Base-by-base conservation (phyloP, 2,329 filamentous ascomycete species). In the Exophiala spinifera region DNA sequence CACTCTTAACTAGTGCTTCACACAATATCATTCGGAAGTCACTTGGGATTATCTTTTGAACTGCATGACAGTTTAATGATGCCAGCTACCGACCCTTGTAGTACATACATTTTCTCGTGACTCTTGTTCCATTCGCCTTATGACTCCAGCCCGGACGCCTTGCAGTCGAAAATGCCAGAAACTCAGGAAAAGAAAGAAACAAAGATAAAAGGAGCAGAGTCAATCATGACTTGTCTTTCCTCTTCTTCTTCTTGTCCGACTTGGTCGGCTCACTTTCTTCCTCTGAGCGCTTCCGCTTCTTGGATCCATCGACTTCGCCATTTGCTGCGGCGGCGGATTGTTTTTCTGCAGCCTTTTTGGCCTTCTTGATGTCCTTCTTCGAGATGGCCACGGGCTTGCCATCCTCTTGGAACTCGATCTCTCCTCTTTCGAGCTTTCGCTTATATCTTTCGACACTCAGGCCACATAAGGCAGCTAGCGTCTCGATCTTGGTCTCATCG, bases 301-400 rank as follows among this genome's bases (percentile, higher is more conserved):
- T 89, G 21, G 28, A 47, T 11, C 57, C 81, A 65, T 79, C 79
- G 51, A 67, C 69, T 2, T 80, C 76, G 51, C 62, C 63, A 31
- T 61, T 66, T 13, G 70, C 67, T 56, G 74, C 73, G 43, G 75
- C 73, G 46, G 72, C 72, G 14, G 76, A 77, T 39, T 71, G 68
- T 65, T 83, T 81, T 67, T 82, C 79, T 37, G 74, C 75, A 59
- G 78, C 82, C 74, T 86, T 87, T 73, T 81, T 83, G 55, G 80
- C 74, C 77, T 88, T 87, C 79, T 89, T 89, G 65, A 86, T 71
- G 44, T 88, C 85, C 75, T 89, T 89, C 79, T 89, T 89, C 76
- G 83, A 88, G 64, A 85, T 72, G 3, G 88, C 77, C 63, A 82
- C 78, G 37, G 87, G 83, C 48, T 79, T 84, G 53, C 87, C 87